Base-by-base conservation (phyloP, 108 stramenopile genomes). In the Discostella stelligeroides region DNA sequence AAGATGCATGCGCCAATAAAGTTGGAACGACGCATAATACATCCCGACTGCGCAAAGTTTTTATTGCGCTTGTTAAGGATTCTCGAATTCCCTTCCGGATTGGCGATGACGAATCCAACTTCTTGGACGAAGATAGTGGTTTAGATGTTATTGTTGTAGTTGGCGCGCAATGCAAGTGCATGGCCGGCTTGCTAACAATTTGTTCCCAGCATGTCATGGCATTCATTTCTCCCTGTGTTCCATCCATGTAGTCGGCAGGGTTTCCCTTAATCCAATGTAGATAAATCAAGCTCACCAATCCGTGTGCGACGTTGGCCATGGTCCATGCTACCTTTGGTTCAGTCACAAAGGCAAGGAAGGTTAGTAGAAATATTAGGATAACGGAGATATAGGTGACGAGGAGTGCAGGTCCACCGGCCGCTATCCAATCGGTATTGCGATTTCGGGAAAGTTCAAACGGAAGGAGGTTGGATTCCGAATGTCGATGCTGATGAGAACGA, bases 181-280 rank as follows among this genome's bases (percentile, higher is more conserved):
- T 65, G 21, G 75, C 59, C 14, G 75, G 80, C 53, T 66, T 76
- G 54, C 76, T 72, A 24, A 88, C 73, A 86, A 79, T 73, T 42
- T 96, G 95, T 70, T 96, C 95, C 90, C 90, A 96, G 21, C 82
- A 66, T 23, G 95, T 96, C 89, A 93, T 85, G 66, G 82, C 89
- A 40, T 89, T 84, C 84, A 92, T 79, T 67, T 92, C 90, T 24
- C 88, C 88, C 49, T 89, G 88, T 14, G 86, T 85, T 18, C 80
- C 80, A 66, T 80, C 80, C 75, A 79, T 81, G 72, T 92, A 92
- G 67, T 87, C 89, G 14, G 82, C 75, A 4, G 84, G 79, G 56
- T 84, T 85, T 7, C 95, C 95, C 73, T 96, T 96, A 42, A 93
- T 80, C 95, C 95, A 96, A 68, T 96, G 95, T 11, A 96, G 25